Evolutionary conservation across 768 basidiomycete species (phyloP), one percentile per base, ranked within the genome.

Genomic region (Mycena metata): DNA sequence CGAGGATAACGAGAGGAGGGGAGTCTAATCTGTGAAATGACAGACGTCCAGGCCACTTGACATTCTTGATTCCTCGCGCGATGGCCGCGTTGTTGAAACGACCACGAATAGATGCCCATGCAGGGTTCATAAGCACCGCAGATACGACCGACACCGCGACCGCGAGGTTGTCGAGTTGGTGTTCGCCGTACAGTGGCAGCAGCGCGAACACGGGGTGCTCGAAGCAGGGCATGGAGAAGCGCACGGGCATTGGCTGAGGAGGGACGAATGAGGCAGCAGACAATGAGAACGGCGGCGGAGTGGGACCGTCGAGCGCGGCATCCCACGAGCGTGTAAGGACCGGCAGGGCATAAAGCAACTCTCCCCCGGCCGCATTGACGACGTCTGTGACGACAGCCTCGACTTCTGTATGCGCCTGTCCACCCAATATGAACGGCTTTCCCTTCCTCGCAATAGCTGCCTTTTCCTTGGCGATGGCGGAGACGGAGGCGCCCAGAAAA

Each of bases 161-260:
- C 6, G 89, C 88, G n/a, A 96, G 80, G 76, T 99, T 99, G 60
- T 91, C 87, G 26, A 93, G 83, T 74, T 99, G 97, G 77, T 99
- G 96, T 1, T 82, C 81, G 10, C 98, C 96, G 30, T 89, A 85
- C 16, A 99, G 83, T 2, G 90, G 88, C 11, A 98, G 82, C 10
- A 79, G 76, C 0, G 88, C 81, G 15, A 73, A 69, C n/a, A 93
- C 72, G 8, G 83, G 79, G 30, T 80, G 76, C 12, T 80, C 43
- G 67, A 89, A 88, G 46, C 80, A 81, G 3, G 83, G 70, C 66
- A 89, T 77, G n/a, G 69, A 47, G 64, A 86, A 79, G 33, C 78
- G 72, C 35, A 91, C 80, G 8, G 81, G 80, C 17, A 83, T 83
- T 13, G 82, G 77, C 26, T 79, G 77, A 19, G 87, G 85, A 42